phyloP scores from a whole-genome alignment of 768 basidiomycete genomes.

The Tephrocybe sp. region DNA sequence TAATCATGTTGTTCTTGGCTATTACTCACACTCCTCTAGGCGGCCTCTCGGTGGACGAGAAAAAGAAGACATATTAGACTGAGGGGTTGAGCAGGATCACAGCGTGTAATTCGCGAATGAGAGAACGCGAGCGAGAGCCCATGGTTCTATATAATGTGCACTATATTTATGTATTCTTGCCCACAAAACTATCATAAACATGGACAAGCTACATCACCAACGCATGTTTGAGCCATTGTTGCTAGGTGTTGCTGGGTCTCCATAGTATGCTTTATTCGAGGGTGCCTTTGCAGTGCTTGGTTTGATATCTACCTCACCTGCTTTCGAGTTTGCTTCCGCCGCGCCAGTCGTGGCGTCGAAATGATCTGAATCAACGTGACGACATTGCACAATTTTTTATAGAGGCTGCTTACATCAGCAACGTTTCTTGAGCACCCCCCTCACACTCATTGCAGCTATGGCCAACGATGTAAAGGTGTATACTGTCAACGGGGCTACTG shows the following conservation, averaged over 20 bases:
- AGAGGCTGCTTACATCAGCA: slow-evolving; percentile 8
- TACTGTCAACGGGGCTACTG: slow-evolving; percentile 91
- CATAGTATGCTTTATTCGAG: no score
- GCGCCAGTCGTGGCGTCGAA: no score
- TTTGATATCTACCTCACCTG: not conserved
- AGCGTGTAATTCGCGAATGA: slow-evolving; percentile 3
- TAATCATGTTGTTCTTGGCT: not conserved
- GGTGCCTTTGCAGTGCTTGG: not conserved
- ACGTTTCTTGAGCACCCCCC: not conserved
- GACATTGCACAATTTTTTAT: not conserved
- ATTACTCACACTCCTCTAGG: slow-evolving; percentile 42
- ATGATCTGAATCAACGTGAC: no score
- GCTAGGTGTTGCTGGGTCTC: no score
- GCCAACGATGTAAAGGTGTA: slow-evolving; percentile 72
- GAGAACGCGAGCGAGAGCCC: slow-evolving; percentile 7
- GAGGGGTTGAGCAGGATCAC: not conserved
- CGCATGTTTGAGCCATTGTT: no score
- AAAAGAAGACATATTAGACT: slow-evolving; percentile 89
- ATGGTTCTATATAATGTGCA: slow-evolving; percentile 16
- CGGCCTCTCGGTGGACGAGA: slow-evolving; percentile 97
- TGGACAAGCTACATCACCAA: not conserved
- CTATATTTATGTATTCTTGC: slow-evolving; percentile 20
- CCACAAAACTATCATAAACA: slow-evolving; percentile 18
- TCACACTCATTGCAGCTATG: slow-evolving; percentile 5
- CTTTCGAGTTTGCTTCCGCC: no score